These are phyloP conservation scores for Scenedesmus sp. DNA, from an alignment of 163 green algal genomes.

Conservation along the genomic window DNA sequence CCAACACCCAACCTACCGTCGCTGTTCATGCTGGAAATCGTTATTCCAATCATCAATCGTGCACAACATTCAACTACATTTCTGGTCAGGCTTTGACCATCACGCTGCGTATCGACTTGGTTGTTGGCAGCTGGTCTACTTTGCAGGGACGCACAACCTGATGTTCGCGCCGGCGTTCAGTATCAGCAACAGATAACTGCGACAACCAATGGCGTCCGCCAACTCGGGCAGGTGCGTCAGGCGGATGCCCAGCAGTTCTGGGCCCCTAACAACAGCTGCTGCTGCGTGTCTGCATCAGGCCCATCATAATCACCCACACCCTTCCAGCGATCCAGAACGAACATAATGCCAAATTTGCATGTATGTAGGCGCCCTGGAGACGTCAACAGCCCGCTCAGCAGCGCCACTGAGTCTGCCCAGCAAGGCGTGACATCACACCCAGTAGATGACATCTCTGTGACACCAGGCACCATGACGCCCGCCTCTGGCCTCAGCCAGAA, in stretches of 20 bases:
- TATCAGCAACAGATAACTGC: background rate
- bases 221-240: background rate
- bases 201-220: background rate
- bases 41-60: background rate
- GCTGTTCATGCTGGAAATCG: background rate
- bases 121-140: background rate
- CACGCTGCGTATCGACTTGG: background rate
- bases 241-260: background rate
- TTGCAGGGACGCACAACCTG: background rate
- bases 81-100: background rate
- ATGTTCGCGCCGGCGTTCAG: background rate
- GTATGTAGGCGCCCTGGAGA: background rate
- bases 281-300: background rate
- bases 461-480: conserved; percentile 8
- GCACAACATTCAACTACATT: background rate
- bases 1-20: background rate
- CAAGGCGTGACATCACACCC: background rate
- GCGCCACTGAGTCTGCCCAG: background rate
- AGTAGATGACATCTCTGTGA: background rate
- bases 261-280: background rate
- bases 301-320: background rate
- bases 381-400: background rate
- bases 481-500: background rate
- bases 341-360: background rate
- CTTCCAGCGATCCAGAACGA: background rate